Evolutionary conservation across 495 filamentous ascomycete genomes (phyloP).

Genomic region (Antarctomyces pellizariae): DNA sequence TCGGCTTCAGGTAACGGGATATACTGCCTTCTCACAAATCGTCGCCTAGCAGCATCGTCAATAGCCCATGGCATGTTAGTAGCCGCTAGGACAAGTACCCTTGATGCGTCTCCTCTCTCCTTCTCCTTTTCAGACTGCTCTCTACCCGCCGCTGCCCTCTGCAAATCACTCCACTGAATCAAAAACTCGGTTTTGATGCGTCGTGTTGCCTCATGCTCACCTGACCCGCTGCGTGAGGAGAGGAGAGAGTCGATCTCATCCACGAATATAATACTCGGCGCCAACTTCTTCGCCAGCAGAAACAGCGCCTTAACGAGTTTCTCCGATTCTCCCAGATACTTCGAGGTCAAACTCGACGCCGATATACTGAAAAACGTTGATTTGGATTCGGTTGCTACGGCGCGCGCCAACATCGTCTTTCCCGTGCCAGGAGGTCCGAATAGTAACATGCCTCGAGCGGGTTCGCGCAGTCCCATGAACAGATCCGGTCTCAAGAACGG

Average conservation of each 20-base stretch:
- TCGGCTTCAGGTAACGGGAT: slow-evolving; percentile 77
- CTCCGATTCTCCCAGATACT: slow-evolving; percentile 91
- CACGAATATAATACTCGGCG: slow-evolving; percentile 94
- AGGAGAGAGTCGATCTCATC: slow-evolving; percentile 96
- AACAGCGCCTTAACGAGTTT: slow-evolving; percentile 92
- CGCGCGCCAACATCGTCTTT: slow-evolving; percentile 93
- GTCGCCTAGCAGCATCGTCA: slow-evolving; percentile 76
- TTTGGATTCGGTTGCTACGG: slow-evolving; percentile 82
- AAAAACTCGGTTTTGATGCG: slow-evolving; percentile 96
- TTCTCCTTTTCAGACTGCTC: slow-evolving; percentile 46
- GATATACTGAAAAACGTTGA: slow-evolving; percentile 97
- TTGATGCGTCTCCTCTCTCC: slow-evolving; percentile 57
- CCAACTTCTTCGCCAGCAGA: slow-evolving; percentile 65
- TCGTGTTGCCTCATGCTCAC: slow-evolving; percentile 82
- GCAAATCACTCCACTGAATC: slow-evolving; percentile 90
- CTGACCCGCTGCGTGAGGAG: slow-evolving; percentile 54
- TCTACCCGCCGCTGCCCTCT: slow-evolving; percentile 73
- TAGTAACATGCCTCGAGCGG: slow-evolving; percentile 82
- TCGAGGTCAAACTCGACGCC: slow-evolving; percentile 78
- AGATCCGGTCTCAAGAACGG: slow-evolving; percentile 90
- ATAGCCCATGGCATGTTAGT: slow-evolving; percentile 98
- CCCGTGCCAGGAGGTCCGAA: slow-evolving; percentile 94
- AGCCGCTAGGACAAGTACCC: slow-evolving; percentile 83
- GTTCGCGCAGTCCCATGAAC: slow-evolving; percentile 86
- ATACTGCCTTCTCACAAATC: slow-evolving; percentile 89